Conservation (phyloP, 768 basidiomycete genomes). For the Suillus ampliporus region DNA sequence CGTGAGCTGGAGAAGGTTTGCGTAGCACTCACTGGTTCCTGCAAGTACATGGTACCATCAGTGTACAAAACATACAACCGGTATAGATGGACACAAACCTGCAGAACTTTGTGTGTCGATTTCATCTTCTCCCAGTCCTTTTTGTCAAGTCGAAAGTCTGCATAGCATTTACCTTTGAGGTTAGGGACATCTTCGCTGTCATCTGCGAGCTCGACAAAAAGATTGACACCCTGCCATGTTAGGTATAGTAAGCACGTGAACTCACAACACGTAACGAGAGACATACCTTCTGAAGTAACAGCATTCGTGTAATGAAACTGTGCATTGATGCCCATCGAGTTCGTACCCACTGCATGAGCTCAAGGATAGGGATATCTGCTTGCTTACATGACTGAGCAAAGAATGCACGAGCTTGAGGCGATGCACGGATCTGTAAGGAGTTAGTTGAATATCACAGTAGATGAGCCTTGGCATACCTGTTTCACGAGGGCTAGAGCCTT, state of each 20-base stretch:
- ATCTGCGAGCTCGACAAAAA: slow-evolving; percentile 30
- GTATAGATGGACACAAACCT: slow-evolving; percentile 16
- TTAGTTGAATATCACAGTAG: too few species aligned
- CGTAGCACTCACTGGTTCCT: too few species aligned
- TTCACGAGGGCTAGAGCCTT: slow-evolving; percentile 8
- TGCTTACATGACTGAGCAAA: too few species aligned
- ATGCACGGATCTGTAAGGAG: too few species aligned
- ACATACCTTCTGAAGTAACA: not conserved
- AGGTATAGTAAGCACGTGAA: not conserved
- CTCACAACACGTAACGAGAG: too few species aligned
- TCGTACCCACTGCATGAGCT: too few species aligned
- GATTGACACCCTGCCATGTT: slow-evolving; percentile 19
- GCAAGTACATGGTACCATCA: too few species aligned
- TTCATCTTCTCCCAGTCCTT: slow-evolving; percentile 34
- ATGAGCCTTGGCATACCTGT: not conserved
- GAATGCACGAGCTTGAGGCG: too few species aligned
- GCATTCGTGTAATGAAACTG: slow-evolving; percentile 4
- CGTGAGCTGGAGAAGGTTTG: too few species aligned
- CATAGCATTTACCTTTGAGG: slow-evolving; percentile 32
- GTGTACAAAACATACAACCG: not conserved
- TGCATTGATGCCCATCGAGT: too few species aligned
- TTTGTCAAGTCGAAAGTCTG: slow-evolving; percentile 23
- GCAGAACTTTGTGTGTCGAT: slow-evolving; percentile 31
- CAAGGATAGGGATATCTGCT: too few species aligned
- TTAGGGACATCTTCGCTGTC: slow-evolving; percentile 26